phyloP scores from a whole-genome alignment of 192 early-diverging fungal species.

The Nowakowskiella sp. region DNA sequence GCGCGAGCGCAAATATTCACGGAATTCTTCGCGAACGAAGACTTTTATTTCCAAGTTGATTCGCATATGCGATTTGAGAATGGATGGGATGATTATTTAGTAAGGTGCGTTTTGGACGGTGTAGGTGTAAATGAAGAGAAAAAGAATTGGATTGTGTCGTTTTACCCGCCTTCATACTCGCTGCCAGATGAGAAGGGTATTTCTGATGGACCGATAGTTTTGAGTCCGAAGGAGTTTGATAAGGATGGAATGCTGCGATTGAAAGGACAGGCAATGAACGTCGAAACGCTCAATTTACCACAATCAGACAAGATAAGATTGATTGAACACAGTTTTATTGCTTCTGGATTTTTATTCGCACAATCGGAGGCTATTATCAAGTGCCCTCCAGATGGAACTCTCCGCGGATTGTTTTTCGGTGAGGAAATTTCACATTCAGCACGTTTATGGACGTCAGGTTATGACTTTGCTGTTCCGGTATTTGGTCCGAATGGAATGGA shows the following conservation, averaged over 20 bases:
- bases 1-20: background rate
- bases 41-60: constrained; percentile 18
- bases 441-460: no score
- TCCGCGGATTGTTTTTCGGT: constrained; percentile 22
- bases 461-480: no score
- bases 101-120: background rate
- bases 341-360: constrained; percentile 17
- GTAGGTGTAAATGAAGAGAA: background rate
- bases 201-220: background rate
- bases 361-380: constrained; percentile 1
- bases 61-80: constrained; percentile 21
- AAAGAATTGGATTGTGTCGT: constrained; percentile 4
- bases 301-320: constrained; percentile 3
- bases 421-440: no score
- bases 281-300: background rate
- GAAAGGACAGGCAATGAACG: no score
- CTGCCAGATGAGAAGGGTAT: background rate
- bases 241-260: constrained; percentile 18
- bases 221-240: background rate
- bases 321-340: constrained; percentile 5
- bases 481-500: no score
- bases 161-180: constrained; percentile 17
- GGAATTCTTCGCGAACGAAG: background rate
- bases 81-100: constrained; percentile 11
- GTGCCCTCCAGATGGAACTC: background rate